Base-by-base conservation (phyloP, 768 basidiomycete species). In the Auricularia sp. region DNA sequence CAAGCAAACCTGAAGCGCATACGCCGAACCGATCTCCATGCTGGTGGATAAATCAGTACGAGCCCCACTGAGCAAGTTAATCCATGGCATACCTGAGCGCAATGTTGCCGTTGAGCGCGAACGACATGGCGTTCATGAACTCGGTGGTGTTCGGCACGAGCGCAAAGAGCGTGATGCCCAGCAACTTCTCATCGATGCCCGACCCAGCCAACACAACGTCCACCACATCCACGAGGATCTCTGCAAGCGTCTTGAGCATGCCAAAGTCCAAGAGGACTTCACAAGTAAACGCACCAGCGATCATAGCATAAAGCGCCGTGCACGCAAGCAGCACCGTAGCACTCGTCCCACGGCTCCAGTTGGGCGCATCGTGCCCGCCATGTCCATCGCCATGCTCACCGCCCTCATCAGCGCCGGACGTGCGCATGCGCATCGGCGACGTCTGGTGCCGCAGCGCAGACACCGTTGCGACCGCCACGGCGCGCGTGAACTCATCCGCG, bases 21-120 rank as follows among this genome's bases (percentile, higher is more conserved):
- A 99, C 3, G 97, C 97, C 1, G 97, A 98, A 14, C 97, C 97
- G 70, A 99, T 98, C 77, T 98, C 97, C 94, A 98, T 98, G 74
- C 95, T 98, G 61, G n/a, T 21, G 39, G 62, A 36, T 8, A 10
- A 29, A 29, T 29, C 29, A 29, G 29, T 29, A 29, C 29, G 2
- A 29, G 29, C 29, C 29, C 29, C 29, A 29, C 29, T 29, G 29
- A 29, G 29, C 29, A 29, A 29, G 29, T 29, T 29, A 29, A 29
- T 29, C 29, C 29, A 29, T 29, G 29, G 67, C 83, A 61, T 69
- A 93, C 95, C 93, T 94, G 33, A 99, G 77, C 2, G 97, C 93
- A 68, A 99, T 99, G 73, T 98, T 98, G 5, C 89, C 96, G 71
- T 97, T 92, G 67, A 99, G 76, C 34, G 97, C 95, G 73, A 99